Conservation (phyloP, 345 rosid genomes). For the Citrus sp. region DNA sequence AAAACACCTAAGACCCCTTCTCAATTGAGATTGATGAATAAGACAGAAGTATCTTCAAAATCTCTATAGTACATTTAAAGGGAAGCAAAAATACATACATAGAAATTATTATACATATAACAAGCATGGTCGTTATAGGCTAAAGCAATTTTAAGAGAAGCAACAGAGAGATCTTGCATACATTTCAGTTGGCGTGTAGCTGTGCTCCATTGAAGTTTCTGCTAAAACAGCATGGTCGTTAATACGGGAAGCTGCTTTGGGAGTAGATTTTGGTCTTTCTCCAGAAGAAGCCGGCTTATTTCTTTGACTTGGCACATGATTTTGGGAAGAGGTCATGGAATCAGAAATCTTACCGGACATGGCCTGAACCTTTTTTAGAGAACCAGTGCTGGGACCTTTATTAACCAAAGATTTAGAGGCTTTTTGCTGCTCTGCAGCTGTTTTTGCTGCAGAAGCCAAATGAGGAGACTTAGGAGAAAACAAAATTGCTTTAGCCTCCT, state of each 20-base stretch:
- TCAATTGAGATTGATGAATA: neutral
- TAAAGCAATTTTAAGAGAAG: neutral
- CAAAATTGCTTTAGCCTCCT: conserved; percentile 35
- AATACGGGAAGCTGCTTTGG: conserved; percentile 37
- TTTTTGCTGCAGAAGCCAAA: conserved; percentile 25
- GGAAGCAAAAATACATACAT: neutral
- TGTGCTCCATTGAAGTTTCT: conserved; percentile 40
- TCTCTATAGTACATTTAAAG: neutral
- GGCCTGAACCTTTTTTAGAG: conserved; percentile 44
- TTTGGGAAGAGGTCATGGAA: conserved; percentile 39
- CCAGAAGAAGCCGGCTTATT: conserved; percentile 38
- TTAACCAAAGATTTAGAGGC: conserved; percentile 30
- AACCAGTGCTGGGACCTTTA: conserved; percentile 36
- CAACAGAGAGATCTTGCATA: conserved; percentile 24
- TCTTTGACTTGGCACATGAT: conserved; percentile 43
- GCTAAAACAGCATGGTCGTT: conserved; percentile 32
- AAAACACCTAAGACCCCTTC: neutral
- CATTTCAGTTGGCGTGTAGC: conserved; percentile 37
- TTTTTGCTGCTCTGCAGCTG: conserved; percentile 41
- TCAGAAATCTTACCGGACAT: conserved; percentile 42
- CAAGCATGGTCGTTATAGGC: neutral
- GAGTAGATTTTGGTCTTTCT: conserved; percentile 47
- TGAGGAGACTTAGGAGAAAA: conserved; percentile 60
- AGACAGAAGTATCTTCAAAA: neutral
- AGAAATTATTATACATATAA: conserved; percentile 1